These are phyloP conservation scores for Penicillium cinerascens DNA, from an alignment of 495 filamentous ascomycete genomes.

Conservation along the genomic window DNA sequence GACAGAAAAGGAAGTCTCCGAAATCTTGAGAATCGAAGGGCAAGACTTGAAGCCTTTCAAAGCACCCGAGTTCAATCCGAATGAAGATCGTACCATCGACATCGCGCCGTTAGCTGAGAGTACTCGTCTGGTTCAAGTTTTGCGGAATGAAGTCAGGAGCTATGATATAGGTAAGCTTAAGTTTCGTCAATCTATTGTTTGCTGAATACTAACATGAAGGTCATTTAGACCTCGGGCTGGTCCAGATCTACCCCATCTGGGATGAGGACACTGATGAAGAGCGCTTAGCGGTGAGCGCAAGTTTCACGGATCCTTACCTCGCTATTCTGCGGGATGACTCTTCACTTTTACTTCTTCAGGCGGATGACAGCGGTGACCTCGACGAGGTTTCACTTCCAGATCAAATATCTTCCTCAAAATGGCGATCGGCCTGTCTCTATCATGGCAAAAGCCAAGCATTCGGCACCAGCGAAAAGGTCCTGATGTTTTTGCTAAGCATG, in stretches of 20 bases:
- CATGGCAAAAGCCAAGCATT: constrained; percentile 60
- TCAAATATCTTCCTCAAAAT: constrained; percentile 55
- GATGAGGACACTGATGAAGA: constrained; percentile 84
- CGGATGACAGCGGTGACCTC: constrained; percentile 75
- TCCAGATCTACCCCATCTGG: constrained; percentile 83
- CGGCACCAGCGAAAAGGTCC: constrained; percentile 43
- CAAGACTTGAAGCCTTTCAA: constrained; percentile 31
- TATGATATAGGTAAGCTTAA: constrained; percentile 75
- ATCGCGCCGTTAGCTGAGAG: constrained; percentile 71
- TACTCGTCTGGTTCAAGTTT: constrained; percentile 76
- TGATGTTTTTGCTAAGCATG: constrained; percentile 70
- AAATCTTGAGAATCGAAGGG: constrained; percentile 33
- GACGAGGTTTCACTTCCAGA: constrained; percentile 71
- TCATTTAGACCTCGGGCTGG: constrained; percentile 67
- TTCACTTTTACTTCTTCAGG: constrained; percentile 69
- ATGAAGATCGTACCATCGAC: constrained; percentile 77
- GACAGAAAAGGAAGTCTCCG: constrained; percentile 38
- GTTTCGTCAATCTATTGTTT: not conserved
- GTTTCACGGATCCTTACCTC: constrained; percentile 85
- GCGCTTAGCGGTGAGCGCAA: constrained; percentile 71
- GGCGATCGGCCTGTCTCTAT: constrained; percentile 79
- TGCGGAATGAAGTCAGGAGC: constrained; percentile 76
- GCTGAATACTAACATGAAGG: not conserved
- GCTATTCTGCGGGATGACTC: constrained; percentile 79
- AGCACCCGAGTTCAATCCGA: constrained; percentile 78